Conservation (phyloP, 2,329 filamentous ascomycete species). For the Aureobasidium sp. region DNA sequence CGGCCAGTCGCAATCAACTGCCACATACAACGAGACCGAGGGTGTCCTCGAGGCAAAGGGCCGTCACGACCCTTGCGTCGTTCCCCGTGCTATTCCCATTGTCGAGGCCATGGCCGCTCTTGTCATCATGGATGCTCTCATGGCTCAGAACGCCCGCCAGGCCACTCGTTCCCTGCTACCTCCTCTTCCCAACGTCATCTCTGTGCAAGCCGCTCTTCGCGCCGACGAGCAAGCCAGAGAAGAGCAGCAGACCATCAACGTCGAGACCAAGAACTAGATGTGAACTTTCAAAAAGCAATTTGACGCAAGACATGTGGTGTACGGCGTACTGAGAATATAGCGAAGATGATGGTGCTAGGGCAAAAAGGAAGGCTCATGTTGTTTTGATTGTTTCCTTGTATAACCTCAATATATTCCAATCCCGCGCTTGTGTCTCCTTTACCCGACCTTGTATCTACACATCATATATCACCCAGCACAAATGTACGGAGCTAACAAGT, state of each 20-base stretch:
- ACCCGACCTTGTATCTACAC: background rate
- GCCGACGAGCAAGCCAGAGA: constrained; percentile 16
- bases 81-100: constrained; percentile 75
- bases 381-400: constrained; percentile 10
- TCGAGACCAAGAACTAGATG: constrained; percentile 4
- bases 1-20: constrained; percentile 76
- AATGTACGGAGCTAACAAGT: background rate
- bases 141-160: constrained; percentile 66
- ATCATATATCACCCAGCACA: background rate
- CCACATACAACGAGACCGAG: constrained; percentile 65
- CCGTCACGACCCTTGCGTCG: constrained; percentile 87
- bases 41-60: constrained; percentile 86
- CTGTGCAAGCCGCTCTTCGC: constrained; percentile 20
- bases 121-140: constrained; percentile 75
- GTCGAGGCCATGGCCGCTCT: constrained; percentile 88
- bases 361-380: background rate
- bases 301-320: background rate
- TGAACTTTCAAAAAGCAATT: background rate
- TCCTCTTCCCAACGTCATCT: constrained; percentile 31
- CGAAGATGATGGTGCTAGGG: background rate
- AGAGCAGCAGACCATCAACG: constrained; percentile 15
- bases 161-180: constrained; percentile 40
- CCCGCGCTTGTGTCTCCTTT: background rate
- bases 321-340: constrained; percentile 6
- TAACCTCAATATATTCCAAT: constrained; percentile 5